These are phyloP conservation scores for Medicago arabica DNA, from an alignment of 306 rosid genomes.

Conservation along the genomic window DNA sequence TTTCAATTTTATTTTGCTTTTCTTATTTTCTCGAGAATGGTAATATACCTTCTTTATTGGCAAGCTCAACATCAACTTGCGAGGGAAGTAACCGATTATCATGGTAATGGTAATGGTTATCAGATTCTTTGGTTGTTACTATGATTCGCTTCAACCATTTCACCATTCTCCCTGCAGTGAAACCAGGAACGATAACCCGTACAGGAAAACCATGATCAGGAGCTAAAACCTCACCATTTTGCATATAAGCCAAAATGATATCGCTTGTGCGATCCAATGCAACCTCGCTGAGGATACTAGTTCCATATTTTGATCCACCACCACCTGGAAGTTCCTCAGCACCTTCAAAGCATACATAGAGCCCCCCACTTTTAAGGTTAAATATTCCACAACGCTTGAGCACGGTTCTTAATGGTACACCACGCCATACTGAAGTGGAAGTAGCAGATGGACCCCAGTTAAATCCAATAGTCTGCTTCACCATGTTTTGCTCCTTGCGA, in stretches of 20 bases:
- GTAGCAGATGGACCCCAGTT: slow-evolving; percentile 12
- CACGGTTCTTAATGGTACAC: slow-evolving; percentile 3
- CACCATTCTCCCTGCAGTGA: slow-evolving; percentile 27
- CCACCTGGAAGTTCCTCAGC: slow-evolving; percentile 30
- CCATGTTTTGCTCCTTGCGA: slow-evolving; percentile 30
- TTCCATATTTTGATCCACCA: slow-evolving; percentile 19
- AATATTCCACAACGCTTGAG: slow-evolving; percentile 23
- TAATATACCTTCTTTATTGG: slow-evolving; percentile 2
- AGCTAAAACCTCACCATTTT: slow-evolving; percentile 12
- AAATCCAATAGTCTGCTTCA: slow-evolving; percentile 14
- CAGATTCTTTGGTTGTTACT: neutral
- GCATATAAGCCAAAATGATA: neutral
- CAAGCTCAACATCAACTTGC: slow-evolving; percentile 21
- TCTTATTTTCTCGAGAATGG: no score
- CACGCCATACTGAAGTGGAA: slow-evolving; percentile 27
- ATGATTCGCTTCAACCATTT: slow-evolving; percentile 26
- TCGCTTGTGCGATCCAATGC: slow-evolving; percentile 16
- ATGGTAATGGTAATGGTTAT: slow-evolving; percentile 10
- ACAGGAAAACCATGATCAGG: slow-evolving; percentile 24
- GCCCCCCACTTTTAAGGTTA: neutral
- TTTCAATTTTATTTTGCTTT: no score
- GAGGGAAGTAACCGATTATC: slow-evolving; percentile 19
- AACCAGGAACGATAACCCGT: slow-evolving; percentile 6
- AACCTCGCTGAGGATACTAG: slow-evolving; percentile 11
- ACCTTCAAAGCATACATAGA: slow-evolving; percentile 24